These are phyloP conservation scores for Hagleromyces aurorensis DNA, from an alignment of 805 yeast species.

Conservation along the genomic window DNA sequence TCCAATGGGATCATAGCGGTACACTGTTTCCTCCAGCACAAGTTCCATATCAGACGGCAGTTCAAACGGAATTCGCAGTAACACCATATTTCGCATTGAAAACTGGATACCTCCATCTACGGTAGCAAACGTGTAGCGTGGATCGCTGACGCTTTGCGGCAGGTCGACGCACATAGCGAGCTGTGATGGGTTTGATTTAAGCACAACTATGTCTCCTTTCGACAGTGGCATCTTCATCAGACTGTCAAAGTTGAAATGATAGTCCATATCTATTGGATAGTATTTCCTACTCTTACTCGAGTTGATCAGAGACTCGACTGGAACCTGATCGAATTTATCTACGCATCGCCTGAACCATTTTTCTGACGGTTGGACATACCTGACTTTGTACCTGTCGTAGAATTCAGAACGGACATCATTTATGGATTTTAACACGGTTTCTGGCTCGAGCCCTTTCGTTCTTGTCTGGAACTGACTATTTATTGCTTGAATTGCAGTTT, in stretches of 20 bases:
- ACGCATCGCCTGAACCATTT: slow-evolving; percentile 21
- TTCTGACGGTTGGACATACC: slow-evolving; percentile 21
- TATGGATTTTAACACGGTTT: slow-evolving; percentile 20
- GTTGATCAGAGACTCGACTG: not conserved
- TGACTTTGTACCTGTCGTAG: slow-evolving; percentile 12
- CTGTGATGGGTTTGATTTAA: slow-evolving; percentile 37
- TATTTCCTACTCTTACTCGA: slow-evolving; percentile 1
- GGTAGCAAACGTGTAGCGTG: slow-evolving; percentile 49
- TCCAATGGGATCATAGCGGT: slow-evolving; percentile 29
- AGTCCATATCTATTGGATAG: slow-evolving; percentile 5
- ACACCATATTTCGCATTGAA: slow-evolving; percentile 38
- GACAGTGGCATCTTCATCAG: slow-evolving; percentile 22
- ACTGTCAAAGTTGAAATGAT: slow-evolving; percentile 4
- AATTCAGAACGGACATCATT: slow-evolving; percentile 16
- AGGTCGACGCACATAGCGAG: slow-evolving; percentile 47
- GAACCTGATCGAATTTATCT: slow-evolving; percentile 1
- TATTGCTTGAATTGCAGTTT: slow-evolving; percentile 12
- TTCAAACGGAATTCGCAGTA: slow-evolving; percentile 44
- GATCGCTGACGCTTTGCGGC: slow-evolving; percentile 43
- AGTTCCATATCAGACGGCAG: slow-evolving; percentile 14
- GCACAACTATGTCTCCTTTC: slow-evolving; percentile 59
- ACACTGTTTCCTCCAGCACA: slow-evolving; percentile 14
- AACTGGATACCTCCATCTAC: slow-evolving; percentile 50
- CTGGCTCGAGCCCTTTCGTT: slow-evolving; percentile 25
- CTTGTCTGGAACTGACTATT: slow-evolving; percentile 17